A percentile compares a stretch with the other conserved stretches of the same genome.
These are phyloP conservation scores for Coriaria nepalensis DNA, from an alignment of 306 rosid species.

Conservation along the genomic window DNA sequence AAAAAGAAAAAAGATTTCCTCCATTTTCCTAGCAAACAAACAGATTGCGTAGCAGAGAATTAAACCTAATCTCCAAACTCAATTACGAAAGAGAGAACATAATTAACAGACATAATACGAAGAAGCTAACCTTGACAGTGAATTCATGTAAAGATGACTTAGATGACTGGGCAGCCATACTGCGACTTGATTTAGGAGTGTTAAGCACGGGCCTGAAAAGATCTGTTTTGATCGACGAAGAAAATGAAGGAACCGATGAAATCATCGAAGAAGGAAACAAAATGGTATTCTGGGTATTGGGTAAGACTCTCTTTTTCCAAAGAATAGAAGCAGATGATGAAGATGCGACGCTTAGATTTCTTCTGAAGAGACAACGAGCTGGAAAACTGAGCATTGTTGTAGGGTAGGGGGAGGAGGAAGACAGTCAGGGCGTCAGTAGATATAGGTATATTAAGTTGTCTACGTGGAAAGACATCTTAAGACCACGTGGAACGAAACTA, in stretches of 20 bases:
- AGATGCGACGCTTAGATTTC: constrained; percentile 10
- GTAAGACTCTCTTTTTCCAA: constrained; percentile 1
- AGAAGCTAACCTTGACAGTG: constrained; percentile 35
- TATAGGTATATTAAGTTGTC: too few species aligned
- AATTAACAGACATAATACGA: not conserved
- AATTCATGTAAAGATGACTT: constrained; percentile 37
- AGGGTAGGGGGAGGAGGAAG: too few species aligned
- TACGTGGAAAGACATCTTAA: too few species aligned
- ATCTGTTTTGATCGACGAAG: constrained; percentile 4
- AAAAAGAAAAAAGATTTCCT: not conserved
- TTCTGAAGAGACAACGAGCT: constrained; percentile 20
- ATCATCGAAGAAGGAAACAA: not conserved
- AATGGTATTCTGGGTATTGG: constrained; percentile 8
- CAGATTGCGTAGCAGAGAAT: not conserved
- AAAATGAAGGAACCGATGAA: constrained; percentile 6
- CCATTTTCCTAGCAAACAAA: not conserved
- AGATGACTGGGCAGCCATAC: constrained; percentile 10
- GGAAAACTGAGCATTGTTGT: constrained; percentile 25
- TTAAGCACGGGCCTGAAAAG: constrained; percentile 9
- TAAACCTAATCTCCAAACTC: not conserved
- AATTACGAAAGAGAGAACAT: not conserved
- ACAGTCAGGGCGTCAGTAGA: too few species aligned
- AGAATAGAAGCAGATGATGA: constrained; percentile 13
- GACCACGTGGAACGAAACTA: too few species aligned
- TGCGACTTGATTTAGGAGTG: constrained; percentile 18